Evolutionary conservation across 129 eudicot genomes (phyloP).

Genomic region (Chrysanthemum lavandulifolium): DNA sequence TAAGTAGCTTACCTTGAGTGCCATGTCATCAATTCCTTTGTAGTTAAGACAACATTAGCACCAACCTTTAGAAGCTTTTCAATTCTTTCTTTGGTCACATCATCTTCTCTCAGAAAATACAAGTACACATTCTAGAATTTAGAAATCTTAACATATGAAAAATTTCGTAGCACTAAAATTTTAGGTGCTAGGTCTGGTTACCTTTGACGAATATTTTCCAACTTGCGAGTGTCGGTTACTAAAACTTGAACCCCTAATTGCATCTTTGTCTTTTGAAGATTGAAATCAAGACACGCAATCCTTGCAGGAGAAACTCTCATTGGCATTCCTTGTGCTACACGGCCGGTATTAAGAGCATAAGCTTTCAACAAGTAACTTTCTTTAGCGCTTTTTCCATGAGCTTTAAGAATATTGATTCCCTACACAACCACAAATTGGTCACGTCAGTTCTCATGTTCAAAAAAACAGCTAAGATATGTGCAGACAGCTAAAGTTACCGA

Average conservation of each 20-base stretch:
- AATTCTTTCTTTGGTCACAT: conserved; percentile 96
- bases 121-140: no score
- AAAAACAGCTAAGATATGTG: not conserved
- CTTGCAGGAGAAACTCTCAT: conserved; percentile 85
- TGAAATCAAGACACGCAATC: conserved; percentile 96
- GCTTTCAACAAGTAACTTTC: conserved; percentile 92
- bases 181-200: conserved; percentile 13
- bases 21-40: conserved; percentile 99
- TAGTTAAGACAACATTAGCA: conserved; percentile 91
- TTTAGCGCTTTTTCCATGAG: conserved; percentile 96
- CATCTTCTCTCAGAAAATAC: conserved; percentile 76
- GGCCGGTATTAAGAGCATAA: conserved; percentile 97
- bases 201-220: conserved; percentile 99
- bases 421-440: conserved; percentile 18
- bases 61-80: conserved; percentile 95
- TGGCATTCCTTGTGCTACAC: conserved; percentile 99
- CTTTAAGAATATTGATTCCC: conserved; percentile 94
- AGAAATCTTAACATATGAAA: not conserved
- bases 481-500: not conserved
- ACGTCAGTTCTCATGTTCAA: not conserved
- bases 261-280: conserved; percentile 98
- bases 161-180: not conserved
- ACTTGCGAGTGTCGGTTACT: conserved; percentile 88
- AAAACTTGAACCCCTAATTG: conserved; percentile 97
- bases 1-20: conserved; percentile 67